phyloP scores from a whole-genome alignment of 1,284 basidiomycete species.

The Puccinia sorghi region DNA sequence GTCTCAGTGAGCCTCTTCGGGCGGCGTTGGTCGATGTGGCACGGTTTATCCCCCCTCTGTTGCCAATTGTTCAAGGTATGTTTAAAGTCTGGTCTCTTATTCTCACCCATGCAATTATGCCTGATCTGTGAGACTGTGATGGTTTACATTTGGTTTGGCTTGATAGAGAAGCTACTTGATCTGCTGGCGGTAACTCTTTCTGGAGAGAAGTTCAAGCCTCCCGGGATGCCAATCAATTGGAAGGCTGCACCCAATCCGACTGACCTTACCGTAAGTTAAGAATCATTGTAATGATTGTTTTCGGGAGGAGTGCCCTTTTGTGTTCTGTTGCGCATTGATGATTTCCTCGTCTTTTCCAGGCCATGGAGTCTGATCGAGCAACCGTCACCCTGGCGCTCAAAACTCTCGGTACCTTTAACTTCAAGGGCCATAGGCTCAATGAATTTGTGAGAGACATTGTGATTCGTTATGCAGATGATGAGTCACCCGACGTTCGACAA shows the following conservation, averaged over 20 bases:
- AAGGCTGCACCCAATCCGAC: conserved; percentile 49
- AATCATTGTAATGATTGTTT: conserved; percentile 52
- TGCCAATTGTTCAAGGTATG: conserved; percentile 87
- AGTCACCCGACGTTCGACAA: conserved; percentile 80
- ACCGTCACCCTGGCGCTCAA: conserved; percentile 80
- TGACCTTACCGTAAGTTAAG: conserved; percentile 30
- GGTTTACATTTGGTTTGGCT: not conserved
- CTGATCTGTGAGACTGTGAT: conserved; percentile 11
- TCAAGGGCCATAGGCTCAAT: conserved; percentile 89
- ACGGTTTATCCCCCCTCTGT: conserved; percentile 81
- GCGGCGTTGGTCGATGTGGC: conserved; percentile 85
- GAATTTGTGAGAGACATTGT: conserved; percentile 94
- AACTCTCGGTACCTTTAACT: conserved; percentile 91
- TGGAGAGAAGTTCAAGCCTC: conserved; percentile 78
- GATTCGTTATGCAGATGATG: conserved; percentile 90
- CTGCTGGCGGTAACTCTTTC: conserved; percentile 75
- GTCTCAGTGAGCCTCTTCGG: conserved; percentile 83
- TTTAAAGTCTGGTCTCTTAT: conserved; percentile 53
- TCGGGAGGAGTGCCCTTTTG: conserved; percentile 68
- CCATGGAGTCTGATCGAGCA: conserved; percentile 43
- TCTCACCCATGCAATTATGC: not conserved
- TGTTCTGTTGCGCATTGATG: conserved; percentile 47
- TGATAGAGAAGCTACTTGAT: conserved; percentile 78
- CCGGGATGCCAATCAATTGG: conserved; percentile 66
- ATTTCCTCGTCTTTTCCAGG: conserved; percentile 5